A percentile compares a stretch with the other conserved stretches of the same genome.
These are phyloP conservation scores for Trifolium pratense DNA, from an alignment of 306 rosid genomes.

Conservation along the genomic window DNA sequence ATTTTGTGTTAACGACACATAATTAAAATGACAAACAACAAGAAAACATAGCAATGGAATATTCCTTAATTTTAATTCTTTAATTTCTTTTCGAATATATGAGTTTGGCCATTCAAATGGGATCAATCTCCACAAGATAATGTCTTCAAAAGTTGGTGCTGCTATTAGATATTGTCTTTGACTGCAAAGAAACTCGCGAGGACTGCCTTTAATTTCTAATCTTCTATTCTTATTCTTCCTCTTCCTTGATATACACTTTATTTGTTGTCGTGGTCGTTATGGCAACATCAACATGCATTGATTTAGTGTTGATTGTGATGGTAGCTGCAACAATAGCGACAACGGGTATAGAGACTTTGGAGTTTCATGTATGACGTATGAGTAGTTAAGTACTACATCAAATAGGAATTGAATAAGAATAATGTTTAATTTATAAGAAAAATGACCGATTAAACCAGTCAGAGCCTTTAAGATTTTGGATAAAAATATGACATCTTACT, in stretches of 20 bases:
- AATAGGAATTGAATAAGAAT: too few relatives aligned
- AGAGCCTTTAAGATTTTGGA: too few relatives aligned
- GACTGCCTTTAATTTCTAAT: slow-evolving; percentile 3
- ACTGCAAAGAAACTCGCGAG: slow-evolving; percentile 35
- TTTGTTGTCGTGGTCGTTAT: slow-evolving; percentile 17
- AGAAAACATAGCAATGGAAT: background rate
- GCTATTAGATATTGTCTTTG: slow-evolving; percentile 39
- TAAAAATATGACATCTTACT: too few relatives aligned
- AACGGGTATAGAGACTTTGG: too few relatives aligned
- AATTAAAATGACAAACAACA: background rate
- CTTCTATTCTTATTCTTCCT: background rate
- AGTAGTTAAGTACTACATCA: too few relatives aligned
- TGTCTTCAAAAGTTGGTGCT: slow-evolving; percentile 35
- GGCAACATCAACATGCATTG: slow-evolving; percentile 6
- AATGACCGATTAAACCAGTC: too few relatives aligned
- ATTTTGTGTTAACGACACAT: too few relatives aligned
- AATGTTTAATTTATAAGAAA: too few relatives aligned
- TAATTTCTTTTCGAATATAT: slow-evolving; percentile 38
- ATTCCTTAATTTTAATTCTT: slow-evolving; percentile 38
- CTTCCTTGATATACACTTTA: background rate
- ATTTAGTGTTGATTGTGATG: too few relatives aligned
- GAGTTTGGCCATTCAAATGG: slow-evolving; percentile 49
- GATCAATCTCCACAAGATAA: slow-evolving; percentile 32
- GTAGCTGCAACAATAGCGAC: too few relatives aligned
- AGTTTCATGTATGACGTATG: too few relatives aligned